Conservation (phyloP, 495 filamentous ascomycete species). For the Copromyces sp. region DNA sequence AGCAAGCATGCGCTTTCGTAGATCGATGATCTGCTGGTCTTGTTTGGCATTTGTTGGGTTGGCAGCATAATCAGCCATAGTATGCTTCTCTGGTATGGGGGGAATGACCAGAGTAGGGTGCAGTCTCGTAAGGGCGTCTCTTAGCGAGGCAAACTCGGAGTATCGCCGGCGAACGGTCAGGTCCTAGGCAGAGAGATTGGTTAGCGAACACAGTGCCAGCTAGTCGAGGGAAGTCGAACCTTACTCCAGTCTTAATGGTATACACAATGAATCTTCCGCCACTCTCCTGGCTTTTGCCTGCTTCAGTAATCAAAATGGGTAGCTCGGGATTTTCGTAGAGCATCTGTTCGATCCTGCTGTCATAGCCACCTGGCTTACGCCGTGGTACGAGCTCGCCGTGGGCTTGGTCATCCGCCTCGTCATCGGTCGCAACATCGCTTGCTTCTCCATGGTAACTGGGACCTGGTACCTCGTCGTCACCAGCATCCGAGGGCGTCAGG, state of each 20-base stretch:
- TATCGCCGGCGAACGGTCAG: constrained; percentile 90
- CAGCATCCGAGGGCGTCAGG: constrained; percentile 34
- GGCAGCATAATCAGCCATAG: constrained; percentile 95
- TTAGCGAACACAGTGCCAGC: constrained; percentile 3
- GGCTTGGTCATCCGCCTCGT: constrained; percentile 49
- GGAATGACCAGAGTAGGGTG: constrained; percentile 93
- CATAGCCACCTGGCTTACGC: constrained; percentile 76
- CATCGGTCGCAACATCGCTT: constrained; percentile 27
- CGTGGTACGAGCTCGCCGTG: constrained; percentile 37
- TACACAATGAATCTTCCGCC: constrained; percentile 88
- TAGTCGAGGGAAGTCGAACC: constrained; percentile 13
- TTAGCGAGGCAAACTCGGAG: constrained; percentile 90
- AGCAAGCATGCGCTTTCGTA: constrained; percentile 89
- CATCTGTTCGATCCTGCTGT: constrained; percentile 91
- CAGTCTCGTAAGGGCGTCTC: constrained; percentile 76
- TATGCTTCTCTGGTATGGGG: constrained; percentile 96
- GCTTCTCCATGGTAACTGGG: constrained; percentile 19
- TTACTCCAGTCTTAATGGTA: constrained; percentile 87
- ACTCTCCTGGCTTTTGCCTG: constrained; percentile 90
- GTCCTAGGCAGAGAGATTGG: constrained; percentile 48
- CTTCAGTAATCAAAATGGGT: constrained; percentile 80
- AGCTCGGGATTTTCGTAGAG: constrained; percentile 90
- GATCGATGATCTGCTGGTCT: constrained; percentile 89
- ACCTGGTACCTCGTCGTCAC: constrained; percentile 26
- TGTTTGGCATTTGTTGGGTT: constrained; percentile 97